Base-by-base conservation (phyloP, 345 rosid genomes). In the Psidium friedrichsthalianum region DNA sequence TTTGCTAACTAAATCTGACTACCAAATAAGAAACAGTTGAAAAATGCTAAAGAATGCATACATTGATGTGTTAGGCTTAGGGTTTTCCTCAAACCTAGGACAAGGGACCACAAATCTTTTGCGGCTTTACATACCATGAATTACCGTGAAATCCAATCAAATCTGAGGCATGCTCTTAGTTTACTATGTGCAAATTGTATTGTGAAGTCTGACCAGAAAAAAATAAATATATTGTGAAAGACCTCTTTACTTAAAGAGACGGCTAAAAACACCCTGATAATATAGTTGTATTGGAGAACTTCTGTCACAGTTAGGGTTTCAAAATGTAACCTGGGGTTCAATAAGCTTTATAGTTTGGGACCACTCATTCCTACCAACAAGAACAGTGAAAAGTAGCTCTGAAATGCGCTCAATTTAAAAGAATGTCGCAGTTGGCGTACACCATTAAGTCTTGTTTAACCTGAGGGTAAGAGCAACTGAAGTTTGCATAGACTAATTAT, bases 31-130 rank as follows among this genome's bases (percentile, higher is more conserved):
- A 83, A 88, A 85, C 80, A 36, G 80, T 69, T 32, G 8, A 69
- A 69, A 36, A 69, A 58, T 88, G 89, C 88, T 88, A 86, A 89
- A 88, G 44, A 59, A 82, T 51, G 87, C 85, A 78, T 81, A 47
- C 86, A 86, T 47, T 87, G 7, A 80, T 55, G 87, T 82, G 55
- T 85, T 85, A 85, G 90, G 89, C 83, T 86, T 86, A 90, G 88
- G 89, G 83, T 91, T 92, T 89, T 86, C 89, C 86, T 83, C 42
- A 89, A 91, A 92, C 94, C 90, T 87, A 91, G 91, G 89, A 74
- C 84, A 64, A 11, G 92, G 98, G 97, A 96, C 96, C 98, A 94
- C 93, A 40, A 24, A 24, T 61, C 80, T 64, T 87, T 92, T 90
- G 91, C 86, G 88, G 92, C 91, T 94, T 88, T 89, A 89, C 92